Conservation (phyloP, 306 rosid species). For the Lagenaria siceraria region DNA sequence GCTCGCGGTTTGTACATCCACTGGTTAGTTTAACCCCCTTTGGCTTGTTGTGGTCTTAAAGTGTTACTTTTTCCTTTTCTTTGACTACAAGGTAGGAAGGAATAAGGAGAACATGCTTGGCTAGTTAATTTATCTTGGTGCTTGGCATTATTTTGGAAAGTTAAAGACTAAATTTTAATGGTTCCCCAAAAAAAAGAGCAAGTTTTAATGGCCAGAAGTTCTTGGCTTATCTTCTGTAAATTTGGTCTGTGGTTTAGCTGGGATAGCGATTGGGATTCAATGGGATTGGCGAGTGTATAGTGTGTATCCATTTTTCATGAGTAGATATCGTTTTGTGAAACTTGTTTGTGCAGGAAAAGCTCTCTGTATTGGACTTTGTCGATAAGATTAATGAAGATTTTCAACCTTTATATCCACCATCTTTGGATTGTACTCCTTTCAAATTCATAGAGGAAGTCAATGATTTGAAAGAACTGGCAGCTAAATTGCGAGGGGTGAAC, state of each 20-base stretch:
- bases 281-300: not conserved
- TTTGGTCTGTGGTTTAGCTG: not conserved
- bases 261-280: not conserved
- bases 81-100: not conserved
- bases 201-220: not conserved
- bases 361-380: slow-evolving; percentile 55
- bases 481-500: slow-evolving; percentile 51
- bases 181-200: not conserved
- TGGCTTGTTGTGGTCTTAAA: not conserved
- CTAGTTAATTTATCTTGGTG: not conserved
- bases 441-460: slow-evolving; percentile 65
- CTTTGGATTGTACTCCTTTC: slow-evolving; percentile 54
- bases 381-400: slow-evolving; percentile 32
- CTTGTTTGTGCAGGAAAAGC: slow-evolving; percentile 36
- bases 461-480: slow-evolving; percentile 66
- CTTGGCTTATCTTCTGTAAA: not conserved
- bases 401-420: slow-evolving; percentile 44
- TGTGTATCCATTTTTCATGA: not conserved
- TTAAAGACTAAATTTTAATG: not conserved
- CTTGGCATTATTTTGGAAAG: not conserved
- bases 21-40: slow-evolving; percentile 34
- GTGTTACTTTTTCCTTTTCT: not conserved
- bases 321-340: not conserved
- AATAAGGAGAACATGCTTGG: not conserved
- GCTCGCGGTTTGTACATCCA: slow-evolving; percentile 55